Evolutionary conservation across 768 basidiomycete genomes (phyloP).

Genomic region (Boletus reticuloceps): DNA sequence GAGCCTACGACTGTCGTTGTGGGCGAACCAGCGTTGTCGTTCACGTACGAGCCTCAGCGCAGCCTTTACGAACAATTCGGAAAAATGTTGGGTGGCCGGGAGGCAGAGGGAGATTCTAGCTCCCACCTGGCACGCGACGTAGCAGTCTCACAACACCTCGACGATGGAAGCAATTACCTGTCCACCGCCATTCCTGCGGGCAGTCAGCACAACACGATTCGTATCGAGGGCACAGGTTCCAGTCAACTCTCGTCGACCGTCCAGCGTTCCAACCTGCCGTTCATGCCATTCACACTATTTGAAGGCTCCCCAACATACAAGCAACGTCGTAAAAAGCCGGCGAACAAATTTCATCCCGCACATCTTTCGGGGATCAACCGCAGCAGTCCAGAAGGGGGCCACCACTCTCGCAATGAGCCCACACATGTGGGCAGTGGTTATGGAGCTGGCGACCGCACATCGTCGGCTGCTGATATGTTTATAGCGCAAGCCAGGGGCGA

Average conservation of each 20-base stretch:
- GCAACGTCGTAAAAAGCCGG: constrained; percentile 75
- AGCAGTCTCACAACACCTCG: constrained; percentile 2
- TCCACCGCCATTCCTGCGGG: constrained; percentile 6
- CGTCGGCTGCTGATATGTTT: constrained; percentile 69
- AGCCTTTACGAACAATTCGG: constrained; percentile 89
- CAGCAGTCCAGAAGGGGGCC: constrained; percentile 21
- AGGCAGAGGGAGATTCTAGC: constrained; percentile 36
- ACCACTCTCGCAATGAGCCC: constrained; percentile 12
- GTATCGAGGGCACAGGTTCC: constrained; percentile 24
- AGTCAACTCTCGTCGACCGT: constrained; percentile 13
- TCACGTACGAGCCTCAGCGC: constrained; percentile 83
- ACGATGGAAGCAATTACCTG: constrained; percentile 15
- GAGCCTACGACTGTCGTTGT: constrained; percentile 76
- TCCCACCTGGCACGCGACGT: constrained; percentile 32
- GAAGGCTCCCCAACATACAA: constrained; percentile 89
- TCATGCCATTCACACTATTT: constrained; percentile 71
- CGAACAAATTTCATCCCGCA: constrained; percentile 34
- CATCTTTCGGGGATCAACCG: constrained; percentile 29
- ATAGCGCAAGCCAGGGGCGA: constrained; percentile 58
- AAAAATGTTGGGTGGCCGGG: constrained; percentile 35
- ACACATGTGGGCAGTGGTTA: constrained; percentile 26
- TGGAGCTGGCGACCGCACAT: constrained; percentile 27
- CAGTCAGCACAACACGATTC: constrained; percentile 18
- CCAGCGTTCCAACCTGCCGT: constrained; percentile 33
- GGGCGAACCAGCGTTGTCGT: constrained; percentile 85